Evolutionary conservation across 2,329 filamentous ascomycete genomes (phyloP), one percentile per base, ranked within the genome.

Genomic region (Diplodia corticola): DNA sequence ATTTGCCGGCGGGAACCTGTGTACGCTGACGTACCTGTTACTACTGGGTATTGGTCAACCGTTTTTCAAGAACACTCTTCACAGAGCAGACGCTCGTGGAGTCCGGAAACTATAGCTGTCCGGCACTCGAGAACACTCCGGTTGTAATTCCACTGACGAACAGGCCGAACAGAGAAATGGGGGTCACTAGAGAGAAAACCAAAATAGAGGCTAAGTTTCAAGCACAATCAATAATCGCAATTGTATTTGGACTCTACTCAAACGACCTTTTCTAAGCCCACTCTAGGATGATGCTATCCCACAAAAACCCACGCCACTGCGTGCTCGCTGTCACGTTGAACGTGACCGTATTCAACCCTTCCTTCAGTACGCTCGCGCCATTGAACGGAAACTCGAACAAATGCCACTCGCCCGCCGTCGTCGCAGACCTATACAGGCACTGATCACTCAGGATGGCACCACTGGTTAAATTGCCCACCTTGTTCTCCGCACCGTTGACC

Each of bases 331-430:
- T 76, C 22, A 81, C 77, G 22, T 69, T 71, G 59, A 81, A 75
- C 30, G 77, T 76, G 40, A 81, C 49, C 59, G 68, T 74, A 64
- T 80, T 81, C 60, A 66, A 66, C 3, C 76, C 79, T 9, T 68
- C 57, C 64, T 69, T 74, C 65, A 81, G 67, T 40, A 63, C 63
- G 7, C 70, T 75, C 3, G 26, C 57, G 35, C 57, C 64, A 10
- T 70, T 74, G 13, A 81, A 70, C 0, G 68, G 67, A 63, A 79
- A 81, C 71, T 84, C 79, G 26, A 82, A 77, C 22, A 80, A 74
- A 64, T 79, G 74, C 81, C 81, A 83, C 73, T 84, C 82, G 1
- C 82, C 82, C 5, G 79, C 80, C 26, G 73, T 71, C 6, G 81
- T 84, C 22, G 77, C 80, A 10, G 78, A 80, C n/a, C 82, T 76